Base-by-base conservation (phyloP, 345 rosid species). In the Acer negundo region DNA sequence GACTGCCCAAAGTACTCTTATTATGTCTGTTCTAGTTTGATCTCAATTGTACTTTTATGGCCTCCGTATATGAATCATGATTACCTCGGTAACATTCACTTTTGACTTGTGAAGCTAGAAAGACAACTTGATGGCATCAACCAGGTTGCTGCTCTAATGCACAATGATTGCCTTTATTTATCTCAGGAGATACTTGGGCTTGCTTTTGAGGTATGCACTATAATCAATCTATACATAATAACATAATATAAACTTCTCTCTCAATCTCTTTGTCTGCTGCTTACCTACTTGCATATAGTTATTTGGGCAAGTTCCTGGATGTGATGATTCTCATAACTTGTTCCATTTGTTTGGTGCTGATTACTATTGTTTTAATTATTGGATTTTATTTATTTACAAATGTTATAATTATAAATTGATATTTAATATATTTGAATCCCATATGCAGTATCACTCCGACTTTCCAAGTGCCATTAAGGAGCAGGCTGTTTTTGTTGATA, bases 131-230 rank as follows among this genome's bases (percentile, higher is more conserved):
- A 90, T 85, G 87, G 91, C 77, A 88, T 96, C 89, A 94, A 91
- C 85, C 95, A 90, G 83, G 95, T 85, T 78, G 97, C 97, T 82
- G 90, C 84, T 82, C 93, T 96, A 62, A 85, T 94, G 89, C 98
- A 94, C 89, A 94, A 94, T 72, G 99, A 96, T 85, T 91, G 95
- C 82, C 87, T 92, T 53, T 94, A 89, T 85, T 78, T 96, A 82
- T 93, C 95, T 23, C 93, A 88, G 82, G 99, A 92, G 85, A 89
- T 94, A 78, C 94, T 90, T 67, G 98, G 97, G 80, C 89, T 94
- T 76, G 92, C 98, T 75, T 94, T 96, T 85, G 89, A 92, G 99
- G 98, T 96, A 90, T 77, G 87, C 70, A 62, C 51, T 42, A 12
- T 26, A 38, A 20, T 44, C 12, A 3, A 63, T 47, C 66, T 63